A percentile compares a stretch with the other conserved stretches of the same genome.
Evolutionary conservation across 2,329 filamentous ascomycete species (phyloP).

Genomic region (Helicocarpus griseus): DNA sequence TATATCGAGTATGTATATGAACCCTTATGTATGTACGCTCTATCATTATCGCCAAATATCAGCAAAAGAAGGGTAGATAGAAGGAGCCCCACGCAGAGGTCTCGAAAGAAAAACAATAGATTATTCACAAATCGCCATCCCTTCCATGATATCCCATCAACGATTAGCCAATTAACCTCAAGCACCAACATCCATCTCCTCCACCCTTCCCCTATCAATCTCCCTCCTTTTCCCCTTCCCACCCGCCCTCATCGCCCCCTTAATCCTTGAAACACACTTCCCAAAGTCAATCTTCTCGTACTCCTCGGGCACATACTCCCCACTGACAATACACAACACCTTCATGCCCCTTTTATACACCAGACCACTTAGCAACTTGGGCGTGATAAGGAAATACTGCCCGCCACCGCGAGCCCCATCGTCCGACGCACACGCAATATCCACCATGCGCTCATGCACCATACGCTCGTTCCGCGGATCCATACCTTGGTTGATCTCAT

Average conservation of each 20-base stretch:
- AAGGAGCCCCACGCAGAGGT: not conserved
- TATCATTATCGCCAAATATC: no score
- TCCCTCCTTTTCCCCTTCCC: slow-evolving; percentile 4
- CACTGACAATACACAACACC: slow-evolving; percentile 85
- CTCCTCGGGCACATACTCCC: slow-evolving; percentile 49
- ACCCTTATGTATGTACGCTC: no score
- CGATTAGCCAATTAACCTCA: not conserved
- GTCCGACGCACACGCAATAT: slow-evolving; percentile 69
- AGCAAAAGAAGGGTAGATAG: no score
- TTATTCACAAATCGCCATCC: no score
- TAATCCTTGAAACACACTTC: slow-evolving; percentile 26
- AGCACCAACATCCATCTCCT: not conserved
- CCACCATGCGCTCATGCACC: slow-evolving; percentile 96
- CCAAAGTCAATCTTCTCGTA: slow-evolving; percentile 29
- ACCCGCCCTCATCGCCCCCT: slow-evolving; percentile 17
- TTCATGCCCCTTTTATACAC: slow-evolving; percentile 87
- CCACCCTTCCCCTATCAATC: not conserved
- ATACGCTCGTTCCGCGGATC: slow-evolving; percentile 96
- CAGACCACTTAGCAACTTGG: slow-evolving; percentile 78
- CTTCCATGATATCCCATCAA: no score
- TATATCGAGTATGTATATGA: no score
- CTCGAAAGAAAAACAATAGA: not conserved
- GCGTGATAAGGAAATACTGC: slow-evolving; percentile 94
- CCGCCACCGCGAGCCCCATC: slow-evolving; percentile 41
- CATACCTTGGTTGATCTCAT: slow-evolving; percentile 99